Percentiles rank a stretch among this genome's conserved stretches.
Conservation (phyloP, 371 early-diverging fungal genomes). For the Mucor velutinosus region DNA sequence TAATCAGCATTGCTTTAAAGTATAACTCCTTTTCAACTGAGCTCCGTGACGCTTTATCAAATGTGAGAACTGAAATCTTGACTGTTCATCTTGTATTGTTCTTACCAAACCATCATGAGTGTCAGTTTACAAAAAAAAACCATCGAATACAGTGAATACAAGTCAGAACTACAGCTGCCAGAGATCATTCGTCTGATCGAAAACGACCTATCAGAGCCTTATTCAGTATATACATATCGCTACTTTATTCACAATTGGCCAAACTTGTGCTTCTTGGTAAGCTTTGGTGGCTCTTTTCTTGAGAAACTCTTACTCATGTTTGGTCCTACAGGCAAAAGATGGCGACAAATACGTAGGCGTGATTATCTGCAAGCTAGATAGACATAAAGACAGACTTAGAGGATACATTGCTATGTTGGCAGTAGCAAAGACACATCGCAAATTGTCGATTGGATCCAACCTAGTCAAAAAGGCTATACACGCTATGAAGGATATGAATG, state of each 20-base stretch:
- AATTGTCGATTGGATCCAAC: constrained; percentile 76
- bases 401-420: constrained; percentile 99
- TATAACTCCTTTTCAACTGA: background rate
- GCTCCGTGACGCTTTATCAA: background rate
- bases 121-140: background rate
- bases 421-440: constrained; percentile 77
- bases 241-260: constrained; percentile 95
- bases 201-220: constrained; percentile 93
- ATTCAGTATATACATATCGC: constrained; percentile 96
- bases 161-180: constrained; percentile 70
- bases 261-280: constrained; percentile 78
- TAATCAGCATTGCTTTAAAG: background rate
- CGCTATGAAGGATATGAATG: constrained; percentile 75
- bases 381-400: constrained; percentile 68
- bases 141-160: constrained; percentile 56
- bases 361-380: constrained; percentile 88
- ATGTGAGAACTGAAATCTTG: background rate
- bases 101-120: background rate
- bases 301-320: background rate
- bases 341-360: constrained; percentile 77
- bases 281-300: background rate
- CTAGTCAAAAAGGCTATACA: constrained; percentile 76
- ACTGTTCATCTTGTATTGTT: background rate
- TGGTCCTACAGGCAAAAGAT: constrained; percentile 57
- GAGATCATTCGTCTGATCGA: constrained; percentile 82